Base-by-base conservation (phyloP, 345 rosid species). In the Barbarea vulgaris region DNA sequence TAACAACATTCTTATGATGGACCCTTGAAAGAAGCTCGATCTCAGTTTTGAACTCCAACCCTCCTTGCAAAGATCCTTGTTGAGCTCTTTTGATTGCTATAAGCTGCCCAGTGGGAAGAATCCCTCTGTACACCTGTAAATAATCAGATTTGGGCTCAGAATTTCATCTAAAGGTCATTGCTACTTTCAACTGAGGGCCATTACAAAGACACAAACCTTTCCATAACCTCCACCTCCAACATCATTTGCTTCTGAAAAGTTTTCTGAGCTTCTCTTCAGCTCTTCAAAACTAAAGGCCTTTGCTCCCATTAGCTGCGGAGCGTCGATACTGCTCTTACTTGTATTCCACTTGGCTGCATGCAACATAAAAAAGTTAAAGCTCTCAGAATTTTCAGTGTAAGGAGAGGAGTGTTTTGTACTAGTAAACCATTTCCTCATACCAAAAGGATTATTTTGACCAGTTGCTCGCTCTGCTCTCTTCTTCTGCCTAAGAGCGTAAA, bases 211-310 rank as follows among this genome's bases (percentile, higher is more conserved):
- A 71, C 63, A 55, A 66, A 89, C 97, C 93, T 93, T 88, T 42
- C 99, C 99, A 73, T 89, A 93, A 50, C 97, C 99, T 17, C 99
- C 98, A 11, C 89, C 87, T 21, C 99, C 96, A 63, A 91, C 69
- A 54, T 75, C 86, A 67, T 83, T 91, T 77, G 87, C 72, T 9
- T 89, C 87, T 28, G 94, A 86, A 80, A 96, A 96, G 33, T 87
- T 87, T 33, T 83, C 82, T 19, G 93, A 81, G 65, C 79, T 87
- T 78, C 79, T 91, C 81, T 79, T 91, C 9, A 93, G 80, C 79
- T 96, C 98, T 50, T 90, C 92, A 42, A 85, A 82, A 58, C 87
- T 85, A 81, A 86, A 96, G 69, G 84, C 73, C 82, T 86, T 91
- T 51, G 93, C 89, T 69, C 95, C 97, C 83, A 85, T 86, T 47